phyloP scores from a whole-genome alignment of 495 filamentous ascomycete species.

The Hypoxylon fragiforme region DNA sequence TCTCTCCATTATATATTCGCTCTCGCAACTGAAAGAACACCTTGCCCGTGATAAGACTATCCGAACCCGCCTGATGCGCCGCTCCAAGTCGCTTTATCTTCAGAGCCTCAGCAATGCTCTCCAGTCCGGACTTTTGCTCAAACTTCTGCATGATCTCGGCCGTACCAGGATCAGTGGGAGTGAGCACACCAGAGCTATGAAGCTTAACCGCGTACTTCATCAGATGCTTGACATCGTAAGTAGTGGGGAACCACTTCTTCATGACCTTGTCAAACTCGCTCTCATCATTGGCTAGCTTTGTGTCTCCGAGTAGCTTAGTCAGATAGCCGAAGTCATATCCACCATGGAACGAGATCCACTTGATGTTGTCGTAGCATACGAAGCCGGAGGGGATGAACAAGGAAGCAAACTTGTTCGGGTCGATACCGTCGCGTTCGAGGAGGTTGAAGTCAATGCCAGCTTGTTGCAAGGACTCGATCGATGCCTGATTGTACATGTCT shows the following conservation, averaged over 20 bases:
- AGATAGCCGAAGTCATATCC: slow-evolving; percentile 98
- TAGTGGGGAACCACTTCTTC: slow-evolving; percentile 85
- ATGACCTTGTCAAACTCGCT: slow-evolving; percentile 81
- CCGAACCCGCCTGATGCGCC: slow-evolving; percentile 88
- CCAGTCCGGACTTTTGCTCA: slow-evolving; percentile 83
- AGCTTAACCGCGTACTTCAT: slow-evolving; percentile 71
- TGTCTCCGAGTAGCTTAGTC: slow-evolving; percentile 84
- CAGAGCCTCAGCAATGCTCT: slow-evolving; percentile 90
- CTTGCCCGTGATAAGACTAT: slow-evolving; percentile 88
- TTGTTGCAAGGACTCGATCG: slow-evolving; percentile 82
- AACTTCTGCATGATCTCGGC: slow-evolving; percentile 74
- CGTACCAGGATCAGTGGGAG: slow-evolving; percentile 63
- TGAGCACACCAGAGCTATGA: slow-evolving; percentile 68
- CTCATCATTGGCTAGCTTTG: slow-evolving; percentile 82
- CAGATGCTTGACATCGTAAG: slow-evolving; percentile 96
- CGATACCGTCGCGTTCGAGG: slow-evolving; percentile 87
- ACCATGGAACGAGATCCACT: slow-evolving; percentile 98
- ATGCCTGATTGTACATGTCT: slow-evolving; percentile 95
- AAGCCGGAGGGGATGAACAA: slow-evolving; percentile 89
- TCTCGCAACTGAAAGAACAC: slow-evolving; percentile 89
- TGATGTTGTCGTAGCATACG: slow-evolving; percentile 82
- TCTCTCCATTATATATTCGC: slow-evolving; percentile 80
- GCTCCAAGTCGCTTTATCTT: slow-evolving; percentile 82
- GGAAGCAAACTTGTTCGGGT: slow-evolving; percentile 83
- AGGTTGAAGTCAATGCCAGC: slow-evolving; percentile 85